Conservation (phyloP, 306 rosid genomes). For the Rosa chinensis region DNA sequence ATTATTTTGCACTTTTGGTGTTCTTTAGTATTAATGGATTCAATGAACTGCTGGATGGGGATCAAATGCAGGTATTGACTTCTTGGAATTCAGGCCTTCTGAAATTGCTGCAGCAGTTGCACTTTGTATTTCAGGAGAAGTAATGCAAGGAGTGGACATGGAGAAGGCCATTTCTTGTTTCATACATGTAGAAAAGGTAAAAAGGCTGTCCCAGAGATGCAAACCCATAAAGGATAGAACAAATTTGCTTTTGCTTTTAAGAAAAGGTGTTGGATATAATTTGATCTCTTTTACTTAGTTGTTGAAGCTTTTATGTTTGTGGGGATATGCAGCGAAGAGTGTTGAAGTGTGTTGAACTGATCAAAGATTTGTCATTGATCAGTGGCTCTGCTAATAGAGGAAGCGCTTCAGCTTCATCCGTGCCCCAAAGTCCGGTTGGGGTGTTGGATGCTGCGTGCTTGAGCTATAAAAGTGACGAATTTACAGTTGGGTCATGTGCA, state of each 20-base stretch:
- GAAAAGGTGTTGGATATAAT: slow-evolving; percentile 21
- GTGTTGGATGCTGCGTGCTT: slow-evolving; percentile 62
- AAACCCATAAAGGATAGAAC: background rate
- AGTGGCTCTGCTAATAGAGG: slow-evolving; percentile 30
- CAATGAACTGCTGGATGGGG: slow-evolving; percentile 33
- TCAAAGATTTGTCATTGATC: slow-evolving; percentile 41
- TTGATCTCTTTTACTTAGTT: slow-evolving; percentile 7
- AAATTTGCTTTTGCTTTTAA: slow-evolving; percentile 10
- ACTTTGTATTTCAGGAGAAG: slow-evolving; percentile 47
- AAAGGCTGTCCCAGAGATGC: background rate
- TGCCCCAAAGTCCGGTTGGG: slow-evolving; percentile 73
- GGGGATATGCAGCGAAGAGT: slow-evolving; percentile 62
- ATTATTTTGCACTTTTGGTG: slow-evolving; percentile 15
- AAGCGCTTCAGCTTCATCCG: slow-evolving; percentile 30
- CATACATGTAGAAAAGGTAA: slow-evolving; percentile 57
- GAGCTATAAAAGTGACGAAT: slow-evolving; percentile 59
- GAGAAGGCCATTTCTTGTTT: slow-evolving; percentile 50
- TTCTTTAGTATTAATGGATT: slow-evolving; percentile 39
- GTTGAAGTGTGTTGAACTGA: slow-evolving; percentile 66
- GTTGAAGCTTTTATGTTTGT: slow-evolving; percentile 19
- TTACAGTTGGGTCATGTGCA: slow-evolving; percentile 43
- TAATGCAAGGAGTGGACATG: slow-evolving; percentile 38
- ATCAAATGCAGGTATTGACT: slow-evolving; percentile 68
- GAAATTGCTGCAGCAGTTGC: slow-evolving; percentile 87
- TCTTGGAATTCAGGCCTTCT: slow-evolving; percentile 84